Conservation (phyloP, 306 rosid genomes). For the Prosopis cineraria region DNA sequence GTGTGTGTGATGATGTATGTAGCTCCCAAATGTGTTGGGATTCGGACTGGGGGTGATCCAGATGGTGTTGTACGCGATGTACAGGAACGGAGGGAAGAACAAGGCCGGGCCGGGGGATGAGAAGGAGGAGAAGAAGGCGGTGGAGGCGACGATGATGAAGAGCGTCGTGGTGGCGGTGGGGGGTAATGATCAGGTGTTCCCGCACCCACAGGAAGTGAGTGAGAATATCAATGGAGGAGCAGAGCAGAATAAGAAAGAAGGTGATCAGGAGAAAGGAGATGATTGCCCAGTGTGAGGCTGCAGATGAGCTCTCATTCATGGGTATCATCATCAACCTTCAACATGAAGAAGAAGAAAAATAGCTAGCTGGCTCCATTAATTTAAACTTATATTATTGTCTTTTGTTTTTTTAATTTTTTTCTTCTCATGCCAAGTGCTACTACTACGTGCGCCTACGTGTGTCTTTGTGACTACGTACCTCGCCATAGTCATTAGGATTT, state of each 20-base stretch:
- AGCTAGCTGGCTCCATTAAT: no score
- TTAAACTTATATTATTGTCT: no score
- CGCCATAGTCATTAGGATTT: not conserved
- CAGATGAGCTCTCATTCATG: not conserved
- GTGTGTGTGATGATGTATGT: not conserved
- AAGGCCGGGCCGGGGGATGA: not conserved
- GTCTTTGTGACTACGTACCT: not conserved
- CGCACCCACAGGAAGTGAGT: not conserved
- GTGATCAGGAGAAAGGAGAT: not conserved
- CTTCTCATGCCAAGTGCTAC: no score
- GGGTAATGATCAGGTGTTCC: slow-evolving; percentile 10
- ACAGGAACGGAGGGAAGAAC: slow-evolving; percentile 41
- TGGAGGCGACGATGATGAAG: not conserved
- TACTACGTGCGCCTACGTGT: not conserved
- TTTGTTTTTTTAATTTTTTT: not conserved
- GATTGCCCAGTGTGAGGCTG: not conserved
- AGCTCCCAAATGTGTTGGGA: slow-evolving; percentile 82
- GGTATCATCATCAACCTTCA: no score
- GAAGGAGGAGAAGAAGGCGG: slow-evolving; percentile 31
- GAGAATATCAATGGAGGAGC: not conserved
- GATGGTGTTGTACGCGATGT: slow-evolving; percentile 67
- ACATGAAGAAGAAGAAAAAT: no score
- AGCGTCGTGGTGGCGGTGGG: slow-evolving; percentile 28
- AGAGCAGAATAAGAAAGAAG: not conserved
- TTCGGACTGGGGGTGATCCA: slow-evolving; percentile 64